Evolutionary conservation across 1,284 basidiomycete species (phyloP), one percentile per base, ranked within the genome.

Genomic region (Apiotrichum akiyoshidainum): DNA sequence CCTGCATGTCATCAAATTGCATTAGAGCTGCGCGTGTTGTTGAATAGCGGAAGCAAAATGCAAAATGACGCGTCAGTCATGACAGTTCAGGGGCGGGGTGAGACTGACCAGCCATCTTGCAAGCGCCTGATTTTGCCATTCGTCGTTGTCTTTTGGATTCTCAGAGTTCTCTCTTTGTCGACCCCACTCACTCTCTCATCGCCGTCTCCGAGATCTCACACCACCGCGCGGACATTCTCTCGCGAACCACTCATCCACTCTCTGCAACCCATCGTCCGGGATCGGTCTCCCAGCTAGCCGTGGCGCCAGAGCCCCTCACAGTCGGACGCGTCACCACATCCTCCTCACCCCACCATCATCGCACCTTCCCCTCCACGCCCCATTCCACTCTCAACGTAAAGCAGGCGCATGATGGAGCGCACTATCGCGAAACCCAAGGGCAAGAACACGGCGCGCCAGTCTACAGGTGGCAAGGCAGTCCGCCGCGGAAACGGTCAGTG

Each of bases 401-500:
- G 31, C 16, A 13, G n/a, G 1, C 13, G 9, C 17, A 22, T 39
- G 4, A 62, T 62, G 60, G 60, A 57, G 31, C 57, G 54, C 46
- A 62, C 60, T 22, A 50, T 61, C 22, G 35, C 42, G 39, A 58
- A 56, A 47, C 57, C 54, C 31, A n/a, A 42, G 21, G 55, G 55
- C 21, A 70, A 69, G 58, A 72, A 70, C 52, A 72, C 71, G 9
- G 72, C 73, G 13, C 60, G 71, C 58, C 69, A 72, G 46, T 68
- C 67, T 57, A 75, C 73, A 17, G 73, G 75, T 37, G 73, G 73
- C 13, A 67, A 70, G 62, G 69, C 69, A 4, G 67, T 70, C 8
- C 40, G 40, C 8, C 40, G 40, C 13, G 8, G 40, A 10, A 16
- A 41, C 17, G 40, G 40, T 16, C 10, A 5, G 40, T 31, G 4